Conservation (phyloP, 2,329 filamentous ascomycete genomes). For the Bipolaris zeicola region DNA sequence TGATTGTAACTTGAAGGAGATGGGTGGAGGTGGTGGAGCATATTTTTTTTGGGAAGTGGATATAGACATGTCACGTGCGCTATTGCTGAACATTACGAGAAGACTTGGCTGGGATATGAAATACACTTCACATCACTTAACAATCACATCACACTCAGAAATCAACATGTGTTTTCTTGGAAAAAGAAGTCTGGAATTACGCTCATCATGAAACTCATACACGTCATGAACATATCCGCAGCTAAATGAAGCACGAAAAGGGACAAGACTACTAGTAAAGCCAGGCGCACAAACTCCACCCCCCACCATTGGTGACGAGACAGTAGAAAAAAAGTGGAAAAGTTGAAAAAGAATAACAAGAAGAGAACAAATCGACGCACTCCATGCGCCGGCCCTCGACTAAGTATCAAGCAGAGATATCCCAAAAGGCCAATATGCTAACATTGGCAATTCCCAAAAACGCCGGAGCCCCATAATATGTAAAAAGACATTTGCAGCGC, state of each 20-base stretch:
- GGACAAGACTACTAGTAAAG: constrained; percentile 28
- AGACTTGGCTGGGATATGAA: background rate
- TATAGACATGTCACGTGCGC: background rate
- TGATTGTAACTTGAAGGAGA: too few relatives aligned
- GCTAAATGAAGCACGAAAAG: constrained; percentile 23
- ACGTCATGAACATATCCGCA: constrained; percentile 33
- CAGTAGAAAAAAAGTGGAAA: constrained; percentile 7
- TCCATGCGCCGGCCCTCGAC: constrained; percentile 20
- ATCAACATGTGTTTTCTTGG: constrained; percentile 1
- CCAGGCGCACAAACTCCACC: constrained; percentile 14
- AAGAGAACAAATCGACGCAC: constrained; percentile 4
- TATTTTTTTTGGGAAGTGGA: background rate
- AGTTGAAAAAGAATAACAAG: constrained; percentile 9
- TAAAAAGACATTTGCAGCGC: constrained; percentile 22
- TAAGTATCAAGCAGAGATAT: constrained; percentile 19
- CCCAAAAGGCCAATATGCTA: constrained; percentile 21
- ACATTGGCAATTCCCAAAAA: constrained; percentile 31
- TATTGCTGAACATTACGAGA: background rate
- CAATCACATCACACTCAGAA: background rate
- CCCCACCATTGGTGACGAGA: constrained; percentile 17
- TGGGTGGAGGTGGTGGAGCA: background rate
- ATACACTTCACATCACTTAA: background rate
- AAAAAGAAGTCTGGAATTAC: constrained; percentile 21
- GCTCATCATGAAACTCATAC: constrained; percentile 32
- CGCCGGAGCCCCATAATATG: constrained; percentile 24